Conservation (phyloP, 1,284 basidiomycete species). For the Veloporphyrellus conicus region DNA sequence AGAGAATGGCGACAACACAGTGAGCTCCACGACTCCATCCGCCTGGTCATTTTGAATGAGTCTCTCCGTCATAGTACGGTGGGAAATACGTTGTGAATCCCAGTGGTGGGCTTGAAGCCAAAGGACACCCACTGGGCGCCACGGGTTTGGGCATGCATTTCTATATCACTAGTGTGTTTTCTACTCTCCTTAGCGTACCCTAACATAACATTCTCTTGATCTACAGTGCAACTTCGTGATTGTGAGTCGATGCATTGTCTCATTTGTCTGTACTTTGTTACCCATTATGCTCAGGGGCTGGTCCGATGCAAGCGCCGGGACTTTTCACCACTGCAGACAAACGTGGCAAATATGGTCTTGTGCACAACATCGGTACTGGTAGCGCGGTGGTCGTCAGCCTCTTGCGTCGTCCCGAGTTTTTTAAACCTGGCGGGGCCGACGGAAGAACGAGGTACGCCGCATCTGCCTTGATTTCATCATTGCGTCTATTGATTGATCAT, state of each 20-base stretch:
- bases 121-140: slow-evolving; percentile 82
- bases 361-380: slow-evolving; percentile 82
- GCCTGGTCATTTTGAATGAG: neutral
- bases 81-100: slow-evolving; percentile 88
- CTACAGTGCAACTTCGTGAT: slow-evolving; percentile 65
- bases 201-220: neutral
- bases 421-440: slow-evolving; percentile 54
- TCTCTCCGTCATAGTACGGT: slow-evolving; percentile 51
- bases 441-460: slow-evolving; percentile 56
- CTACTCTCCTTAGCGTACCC: neutral
- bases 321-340: slow-evolving; percentile 58
- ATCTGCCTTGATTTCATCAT: neutral
- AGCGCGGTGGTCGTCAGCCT: slow-evolving; percentile 75
- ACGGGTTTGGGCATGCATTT: slow-evolving; percentile 87
- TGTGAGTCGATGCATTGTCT: slow-evolving; percentile 44
- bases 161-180: slow-evolving; percentile 69
- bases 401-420: slow-evolving; percentile 72
- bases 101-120: slow-evolving; percentile 81
- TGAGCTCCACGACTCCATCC: slow-evolving; percentile 29
- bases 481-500: neutral
- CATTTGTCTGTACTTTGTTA: neutral
- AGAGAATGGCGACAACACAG: slow-evolving; percentile 78
- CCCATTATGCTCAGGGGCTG: slow-evolving; percentile 52
- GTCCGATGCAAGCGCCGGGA: slow-evolving; percentile 75
- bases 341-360: slow-evolving; percentile 74